Evolutionary conservation across 2,329 filamentous ascomycete species (phyloP), one percentile per base, ranked within the genome.

Genomic region (Neocucurbitaria cava): DNA sequence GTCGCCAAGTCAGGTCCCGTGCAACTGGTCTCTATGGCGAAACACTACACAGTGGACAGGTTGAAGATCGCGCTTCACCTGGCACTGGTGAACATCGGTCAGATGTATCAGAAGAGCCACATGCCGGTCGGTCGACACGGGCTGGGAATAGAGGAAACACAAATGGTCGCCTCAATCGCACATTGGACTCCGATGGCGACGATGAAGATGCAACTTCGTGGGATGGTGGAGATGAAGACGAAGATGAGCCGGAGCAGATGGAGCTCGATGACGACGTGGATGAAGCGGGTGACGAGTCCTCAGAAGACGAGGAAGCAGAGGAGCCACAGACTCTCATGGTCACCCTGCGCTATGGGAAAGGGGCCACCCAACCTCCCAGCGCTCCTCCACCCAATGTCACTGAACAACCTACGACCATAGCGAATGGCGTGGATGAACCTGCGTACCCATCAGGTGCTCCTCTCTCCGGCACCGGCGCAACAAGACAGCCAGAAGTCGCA

Each of bases 1-100:
- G 95, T 20, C 87, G 95, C 20, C 92, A 96, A 71, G 87, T 96
- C 60, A 85, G 87, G 61, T 86, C 89, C 41, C 86, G 88, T 8
- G 69, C 68, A 23, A 76, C 75, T 4, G 85, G 89, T 26, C 78
- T 88, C 39, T 90, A 89, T 48, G 86, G 85, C 11, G 86, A 89
- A 57, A 79, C 79, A 21, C 76, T 88, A 52, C 78, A 88, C 15
- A 84, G 81, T 63, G 84, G 82, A 35, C 83, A 85, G 59, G 64
- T 64, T 7, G 74, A 73, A 56, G 78, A 76, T 26, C 66, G 66
- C 36, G 70, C 74, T n/a, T 76, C 78, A 18, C 72, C 72, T 20
- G 76, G 77, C 28, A 79, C 77, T 21, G 79, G 76, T 39, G 76
- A 76, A 18, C 77, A 76, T 47, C 77, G 74, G 6, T 77, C 76